Conservation (phyloP, 1,284 basidiomycete genomes). For the Termitomyces sp. region DNA sequence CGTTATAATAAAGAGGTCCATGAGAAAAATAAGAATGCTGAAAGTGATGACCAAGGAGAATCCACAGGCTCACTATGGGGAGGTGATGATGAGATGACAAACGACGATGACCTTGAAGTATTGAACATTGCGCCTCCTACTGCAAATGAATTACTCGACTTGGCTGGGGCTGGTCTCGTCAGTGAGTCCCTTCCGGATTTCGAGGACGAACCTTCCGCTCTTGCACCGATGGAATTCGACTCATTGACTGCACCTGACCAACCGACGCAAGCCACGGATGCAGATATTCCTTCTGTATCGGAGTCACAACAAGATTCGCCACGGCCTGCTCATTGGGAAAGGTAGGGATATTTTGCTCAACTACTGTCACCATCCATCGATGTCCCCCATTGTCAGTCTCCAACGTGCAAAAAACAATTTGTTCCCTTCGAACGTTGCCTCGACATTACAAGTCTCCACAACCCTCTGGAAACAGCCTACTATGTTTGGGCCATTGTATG, state of each 20-base stretch:
- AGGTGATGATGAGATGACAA: conserved; percentile 5
- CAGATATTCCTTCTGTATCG: neutral
- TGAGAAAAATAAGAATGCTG: neutral
- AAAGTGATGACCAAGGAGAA: neutral
- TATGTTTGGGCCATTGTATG: conserved; percentile 57
- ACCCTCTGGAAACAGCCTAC: conserved; percentile 35
- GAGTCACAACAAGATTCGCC: conserved; percentile 1
- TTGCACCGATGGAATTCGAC: neutral
- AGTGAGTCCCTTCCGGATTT: conserved; percentile 47
- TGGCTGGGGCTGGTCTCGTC: conserved; percentile 38
- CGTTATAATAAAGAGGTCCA: conserved; percentile 23
- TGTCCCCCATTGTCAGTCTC: conserved; percentile 26
- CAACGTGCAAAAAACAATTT: conserved; percentile 39
- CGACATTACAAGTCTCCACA: conserved; percentile 1
- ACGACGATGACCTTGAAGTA: neutral
- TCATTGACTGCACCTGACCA: neutral
- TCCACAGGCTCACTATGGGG: conserved; percentile 9
- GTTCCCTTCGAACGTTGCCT: conserved; percentile 33
- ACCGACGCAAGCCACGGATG: neutral
- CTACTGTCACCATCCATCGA: conserved; percentile 7
- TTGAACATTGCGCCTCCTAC: conserved; percentile 28
- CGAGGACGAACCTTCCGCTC: conserved; percentile 39
- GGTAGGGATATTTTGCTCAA: conserved; percentile 9
- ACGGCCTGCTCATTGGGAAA: conserved; percentile 16
- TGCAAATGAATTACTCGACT: conserved; percentile 40